Evolutionary conservation across 169 alveolate species (phyloP).

Genomic region (Eimeria acervulina): DNA sequence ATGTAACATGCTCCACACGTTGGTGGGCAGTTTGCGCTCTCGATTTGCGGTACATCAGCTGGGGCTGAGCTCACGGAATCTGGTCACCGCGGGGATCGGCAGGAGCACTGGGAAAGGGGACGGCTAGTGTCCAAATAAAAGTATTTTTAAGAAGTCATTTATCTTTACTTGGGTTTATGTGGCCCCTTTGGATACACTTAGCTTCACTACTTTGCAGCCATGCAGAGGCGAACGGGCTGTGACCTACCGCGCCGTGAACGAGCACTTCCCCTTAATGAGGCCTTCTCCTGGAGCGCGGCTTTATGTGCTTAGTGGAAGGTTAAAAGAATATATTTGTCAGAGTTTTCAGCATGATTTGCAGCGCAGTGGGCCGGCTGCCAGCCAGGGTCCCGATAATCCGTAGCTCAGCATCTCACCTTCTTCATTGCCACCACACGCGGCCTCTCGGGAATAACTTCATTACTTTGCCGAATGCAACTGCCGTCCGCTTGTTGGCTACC

Average conservation of each 20-base stretch:
- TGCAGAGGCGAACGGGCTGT: not conserved
- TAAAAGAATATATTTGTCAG: not conserved
- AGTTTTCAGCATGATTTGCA: constrained; percentile 22
- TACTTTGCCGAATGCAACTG: not conserved
- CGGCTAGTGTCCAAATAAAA: not conserved
- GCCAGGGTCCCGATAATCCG: not conserved
- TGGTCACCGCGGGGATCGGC: not conserved
- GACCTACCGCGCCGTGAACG: not conserved
- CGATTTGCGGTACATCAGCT: not conserved
- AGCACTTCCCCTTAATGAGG: not conserved
- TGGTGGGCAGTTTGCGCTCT: not conserved
- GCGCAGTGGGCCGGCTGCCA: not conserved
- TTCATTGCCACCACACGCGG: not conserved
- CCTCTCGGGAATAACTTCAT: not conserved
- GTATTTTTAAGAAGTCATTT: not conserved
- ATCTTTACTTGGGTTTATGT: not conserved
- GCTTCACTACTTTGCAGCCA: not conserved
- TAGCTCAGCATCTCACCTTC: not conserved
- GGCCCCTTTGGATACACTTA: not conserved
- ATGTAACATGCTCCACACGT: not conserved
- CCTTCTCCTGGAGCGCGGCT: not conserved
- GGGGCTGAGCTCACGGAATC: constrained; percentile 10
- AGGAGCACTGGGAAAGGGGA: not conserved
- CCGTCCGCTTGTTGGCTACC: not conserved
- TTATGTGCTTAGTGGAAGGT: not conserved